phyloP scores from a whole-genome alignment of 2,329 filamentous ascomycete genomes.

The Alternaria infectoria region DNA sequence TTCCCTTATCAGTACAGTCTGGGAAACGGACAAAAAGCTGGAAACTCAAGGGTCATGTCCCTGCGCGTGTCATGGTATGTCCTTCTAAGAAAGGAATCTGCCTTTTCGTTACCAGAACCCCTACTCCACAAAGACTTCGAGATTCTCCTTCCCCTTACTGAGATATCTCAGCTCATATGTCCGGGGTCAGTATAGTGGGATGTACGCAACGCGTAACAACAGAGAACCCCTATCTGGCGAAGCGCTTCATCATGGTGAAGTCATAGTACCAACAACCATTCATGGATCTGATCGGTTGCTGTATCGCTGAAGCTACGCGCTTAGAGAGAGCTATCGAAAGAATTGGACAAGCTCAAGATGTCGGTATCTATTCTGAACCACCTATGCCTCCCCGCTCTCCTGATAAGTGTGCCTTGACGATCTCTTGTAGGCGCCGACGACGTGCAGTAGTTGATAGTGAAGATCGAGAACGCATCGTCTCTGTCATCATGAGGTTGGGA shows the following conservation, averaged over 20 bases:
- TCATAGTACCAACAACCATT: neutral
- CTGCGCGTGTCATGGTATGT: neutral
- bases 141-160: too few relatives aligned
- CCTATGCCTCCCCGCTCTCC: neutral
- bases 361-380: neutral
- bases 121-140: too few relatives aligned
- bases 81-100: neutral
- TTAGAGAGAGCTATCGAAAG: neutral
- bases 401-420: neutral
- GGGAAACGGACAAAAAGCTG: neutral
- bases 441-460: neutral
- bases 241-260: neutral
- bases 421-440: neutral
- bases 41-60: neutral
- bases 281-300: neutral
- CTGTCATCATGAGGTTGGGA: neutral
- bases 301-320: neutral
- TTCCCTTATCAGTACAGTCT: neutral
- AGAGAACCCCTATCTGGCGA: neutral
- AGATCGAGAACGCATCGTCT: neutral
- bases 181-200: neutral
- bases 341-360: neutral
- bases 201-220: neutral
- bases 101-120: neutral
- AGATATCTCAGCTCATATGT: neutral